Evolutionary conservation across 2,329 filamentous ascomycete genomes (phyloP), one percentile per base, ranked within the genome.

Genomic region (Hortaea werneckii): DNA sequence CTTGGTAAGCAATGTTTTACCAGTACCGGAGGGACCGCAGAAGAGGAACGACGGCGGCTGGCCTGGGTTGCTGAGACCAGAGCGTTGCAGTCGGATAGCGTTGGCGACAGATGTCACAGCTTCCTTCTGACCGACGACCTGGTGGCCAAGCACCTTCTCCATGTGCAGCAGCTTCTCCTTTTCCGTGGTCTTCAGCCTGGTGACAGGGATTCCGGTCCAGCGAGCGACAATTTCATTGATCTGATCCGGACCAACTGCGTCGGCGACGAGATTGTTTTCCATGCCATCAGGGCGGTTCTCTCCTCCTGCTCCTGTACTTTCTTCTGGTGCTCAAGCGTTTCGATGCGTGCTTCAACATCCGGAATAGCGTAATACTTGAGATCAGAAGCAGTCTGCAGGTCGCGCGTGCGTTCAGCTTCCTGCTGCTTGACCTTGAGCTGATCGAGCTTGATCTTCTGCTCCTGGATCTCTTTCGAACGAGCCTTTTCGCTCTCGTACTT

Each of bases 161-260:
- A 98, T 98, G 60, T 94, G 78, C 52, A 98, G 78, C n/a, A 98
- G 77, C 74, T 96, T 96, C 65, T 98, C 92, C 70, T 95, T 96
- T 70, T 98, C 92, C 0, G 88, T 85, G 0, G 92, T 95, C 72
- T 85, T 90, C 37, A 98, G 80, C 50, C 90, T 78, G 4, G 88
- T 96, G 48, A 98, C 87, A 1, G 92, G 92, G 57, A 98, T 98
- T 53, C 92, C 92, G n/a, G 92, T 98, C 87, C 89, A 95, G 50
- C 88, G 83, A 45, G 85, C 85, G 44, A 98, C 92, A 50, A 98
- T 98, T 63, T 96, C 90, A 65, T 98, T 96, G 75, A 98, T 98
- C 66, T 98, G 89, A 54, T 98, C 92, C 8, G 89, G 88, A 5
- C 92, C 92, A 54, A 98, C 92, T 40, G 92, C 79, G 63, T 98